These are phyloP conservation scores for Penicillium argentinense DNA, from an alignment of 495 filamentous ascomycete species.

Conservation along the genomic window DNA sequence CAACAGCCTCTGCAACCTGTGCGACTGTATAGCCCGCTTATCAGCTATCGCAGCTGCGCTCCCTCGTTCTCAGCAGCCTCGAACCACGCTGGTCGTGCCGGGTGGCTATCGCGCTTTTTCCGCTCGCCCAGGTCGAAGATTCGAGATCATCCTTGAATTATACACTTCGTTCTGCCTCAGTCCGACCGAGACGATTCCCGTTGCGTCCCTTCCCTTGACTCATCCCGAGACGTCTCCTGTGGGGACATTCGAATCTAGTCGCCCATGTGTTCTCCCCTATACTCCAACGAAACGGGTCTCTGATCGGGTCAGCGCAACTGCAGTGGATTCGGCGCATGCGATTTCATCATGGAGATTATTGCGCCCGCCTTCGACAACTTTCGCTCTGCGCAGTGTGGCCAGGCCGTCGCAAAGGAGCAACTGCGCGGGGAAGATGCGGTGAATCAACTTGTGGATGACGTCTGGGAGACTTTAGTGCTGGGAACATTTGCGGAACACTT, in stretches of 20 bases:
- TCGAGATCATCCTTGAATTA: not conserved
- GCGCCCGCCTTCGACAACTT: slow-evolving; percentile 1
- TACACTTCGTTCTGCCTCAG: not conserved
- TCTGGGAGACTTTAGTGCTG: slow-evolving; percentile 11
- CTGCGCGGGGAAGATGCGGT: slow-evolving; percentile 4
- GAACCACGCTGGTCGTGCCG: slow-evolving; percentile 27
- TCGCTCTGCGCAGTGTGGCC: not conserved
- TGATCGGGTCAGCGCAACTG: slow-evolving; percentile 10
- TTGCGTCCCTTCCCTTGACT: slow-evolving; percentile 9
- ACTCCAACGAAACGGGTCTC: slow-evolving; percentile 11
- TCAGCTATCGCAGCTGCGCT: slow-evolving; percentile 6
- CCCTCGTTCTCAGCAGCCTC: slow-evolving; percentile 5
- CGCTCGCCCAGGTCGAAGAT: not conserved
- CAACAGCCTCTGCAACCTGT: not conserved
- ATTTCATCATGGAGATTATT: slow-evolving; percentile 19
- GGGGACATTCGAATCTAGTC: slow-evolving; percentile 4
- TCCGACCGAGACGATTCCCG: not conserved
- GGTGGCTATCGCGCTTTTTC: slow-evolving; percentile 14
- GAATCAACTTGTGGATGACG: slow-evolving; percentile 11
- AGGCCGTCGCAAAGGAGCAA: slow-evolving; percentile 1
- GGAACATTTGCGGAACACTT: not conserved
- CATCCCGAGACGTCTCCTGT: slow-evolving; percentile 8
- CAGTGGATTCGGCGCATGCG: slow-evolving; percentile 12
- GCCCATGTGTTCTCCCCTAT: slow-evolving; percentile 21
- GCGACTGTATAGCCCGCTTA: not conserved